These are phyloP conservation scores for Basipetospora chlamydospora DNA, from an alignment of 2,329 filamentous ascomycete genomes.

Conservation along the genomic window DNA sequence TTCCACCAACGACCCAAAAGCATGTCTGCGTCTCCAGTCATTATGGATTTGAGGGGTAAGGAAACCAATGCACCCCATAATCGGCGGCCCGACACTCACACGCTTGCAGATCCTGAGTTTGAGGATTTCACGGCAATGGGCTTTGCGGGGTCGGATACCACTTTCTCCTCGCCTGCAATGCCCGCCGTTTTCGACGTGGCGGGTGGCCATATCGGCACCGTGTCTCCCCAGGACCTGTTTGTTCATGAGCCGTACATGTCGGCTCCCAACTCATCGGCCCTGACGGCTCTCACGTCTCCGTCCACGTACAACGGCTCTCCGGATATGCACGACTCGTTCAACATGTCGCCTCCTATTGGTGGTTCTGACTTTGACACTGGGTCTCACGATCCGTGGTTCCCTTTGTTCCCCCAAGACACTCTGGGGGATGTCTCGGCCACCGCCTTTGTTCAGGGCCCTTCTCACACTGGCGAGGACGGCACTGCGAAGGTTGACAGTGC, in stretches of 20 bases:
- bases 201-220: slow-evolving; percentile 42
- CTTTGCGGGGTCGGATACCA: slow-evolving; percentile 30
- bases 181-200: slow-evolving; percentile 34
- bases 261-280: slow-evolving; percentile 65
- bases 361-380: slow-evolving; percentile 38
- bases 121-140: slow-evolving; percentile 45
- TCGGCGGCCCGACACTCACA: slow-evolving; percentile 2
- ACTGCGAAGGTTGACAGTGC: neutral
- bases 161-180: slow-evolving; percentile 39
- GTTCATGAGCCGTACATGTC: slow-evolving; percentile 57
- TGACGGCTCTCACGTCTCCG: slow-evolving; percentile 76
- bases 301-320: slow-evolving; percentile 67
- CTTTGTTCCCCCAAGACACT: slow-evolving; percentile 63
- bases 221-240: slow-evolving; percentile 72
- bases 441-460: too few species aligned
- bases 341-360: slow-evolving; percentile 66
- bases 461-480: too few species aligned
- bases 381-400: slow-evolving; percentile 49
- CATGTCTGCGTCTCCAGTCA: slow-evolving; percentile 21
- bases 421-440: too few species aligned
- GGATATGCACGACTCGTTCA: slow-evolving; percentile 49
- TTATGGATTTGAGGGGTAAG: slow-evolving; percentile 45
- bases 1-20: slow-evolving; percentile 47
- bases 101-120: slow-evolving; percentile 38
- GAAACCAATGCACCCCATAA: slow-evolving; percentile 4